Conservation (phyloP, 208 protist species). For the Entamoeba dispar region DNA sequence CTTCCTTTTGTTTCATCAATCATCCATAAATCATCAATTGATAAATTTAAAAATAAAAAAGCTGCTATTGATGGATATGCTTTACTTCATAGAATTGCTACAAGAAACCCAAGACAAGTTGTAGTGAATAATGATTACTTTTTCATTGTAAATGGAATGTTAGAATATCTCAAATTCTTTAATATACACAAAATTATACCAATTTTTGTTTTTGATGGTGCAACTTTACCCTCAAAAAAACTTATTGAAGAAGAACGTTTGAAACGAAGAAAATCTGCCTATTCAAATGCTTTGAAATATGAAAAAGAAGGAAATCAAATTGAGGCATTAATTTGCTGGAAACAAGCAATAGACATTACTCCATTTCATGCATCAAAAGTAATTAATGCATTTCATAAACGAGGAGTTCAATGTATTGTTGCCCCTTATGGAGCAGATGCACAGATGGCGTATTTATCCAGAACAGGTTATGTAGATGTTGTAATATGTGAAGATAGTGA, state of each 20-base stretch:
- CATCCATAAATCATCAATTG: not conserved
- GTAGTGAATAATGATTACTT: not conserved
- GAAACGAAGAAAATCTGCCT: not conserved
- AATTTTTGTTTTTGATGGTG: constrained; percentile 26
- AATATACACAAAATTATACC: constrained; percentile 5
- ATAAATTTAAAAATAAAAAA: not conserved
- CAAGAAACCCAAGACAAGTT: not conserved
- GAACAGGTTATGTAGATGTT: not conserved
- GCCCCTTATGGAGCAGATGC: constrained; percentile 27
- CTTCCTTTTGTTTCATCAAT: not conserved
- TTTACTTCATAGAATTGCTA: constrained; percentile 7
- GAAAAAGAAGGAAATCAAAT: not conserved
- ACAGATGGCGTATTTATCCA: constrained; percentile 19
- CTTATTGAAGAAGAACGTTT: not conserved
- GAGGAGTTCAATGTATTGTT: constrained; percentile 2
- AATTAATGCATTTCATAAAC: not conserved
- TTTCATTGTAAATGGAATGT: not conserved
- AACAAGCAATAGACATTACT: not conserved
- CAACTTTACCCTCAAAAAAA: constrained; percentile 6
- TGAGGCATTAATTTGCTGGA: not conserved
- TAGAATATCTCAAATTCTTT: not conserved
- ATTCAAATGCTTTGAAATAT: not conserved
- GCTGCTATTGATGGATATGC: constrained; percentile 18
- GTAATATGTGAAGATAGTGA: constrained; percentile 26
- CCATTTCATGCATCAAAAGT: not conserved